Percentiles rank a stretch among this genome's conserved stretches.
Evolutionary conservation across 208 protist species (phyloP).

Genomic region (Leishmania amazonensis): DNA sequence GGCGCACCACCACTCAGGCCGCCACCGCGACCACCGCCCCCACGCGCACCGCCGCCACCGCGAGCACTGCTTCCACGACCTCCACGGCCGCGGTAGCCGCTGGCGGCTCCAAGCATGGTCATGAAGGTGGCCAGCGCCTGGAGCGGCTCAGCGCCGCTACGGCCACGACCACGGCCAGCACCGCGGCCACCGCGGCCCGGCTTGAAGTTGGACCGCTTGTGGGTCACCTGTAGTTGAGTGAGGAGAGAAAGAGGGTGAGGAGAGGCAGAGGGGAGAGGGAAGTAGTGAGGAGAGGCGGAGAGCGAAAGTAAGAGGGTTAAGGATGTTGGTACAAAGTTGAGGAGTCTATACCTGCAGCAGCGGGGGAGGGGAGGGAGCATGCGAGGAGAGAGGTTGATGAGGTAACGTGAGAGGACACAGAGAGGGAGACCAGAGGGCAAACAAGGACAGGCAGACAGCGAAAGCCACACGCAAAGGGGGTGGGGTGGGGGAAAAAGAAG

Average conservation of each 20-base stretch:
- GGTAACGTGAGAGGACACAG: background rate
- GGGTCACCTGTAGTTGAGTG: conserved; percentile 55
- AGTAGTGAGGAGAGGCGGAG: conserved; percentile 1
- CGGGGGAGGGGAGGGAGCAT: background rate
- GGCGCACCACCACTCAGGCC: conserved; percentile 1
- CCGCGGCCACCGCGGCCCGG: conserved; percentile 57
- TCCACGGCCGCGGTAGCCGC: conserved; percentile 28
- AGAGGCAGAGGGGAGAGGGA: conserved; percentile 6
- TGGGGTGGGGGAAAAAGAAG: conserved; percentile 3
- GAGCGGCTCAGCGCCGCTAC: conserved; percentile 44
- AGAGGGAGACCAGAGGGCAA: conserved; percentile 7
- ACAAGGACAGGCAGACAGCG: conserved; percentile 15
- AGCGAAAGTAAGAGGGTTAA: background rate
- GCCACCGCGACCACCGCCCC: conserved; percentile 26
- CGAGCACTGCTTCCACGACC: conserved; percentile 23
- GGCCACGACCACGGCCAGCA: conserved; percentile 22
- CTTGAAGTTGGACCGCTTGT: conserved; percentile 74
- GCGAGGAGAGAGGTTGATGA: conserved; percentile 7
- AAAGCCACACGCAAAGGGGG: background rate
- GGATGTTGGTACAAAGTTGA: background rate
- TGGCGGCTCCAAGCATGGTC: conserved; percentile 57
- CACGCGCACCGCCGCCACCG: conserved; percentile 24
- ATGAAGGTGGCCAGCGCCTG: conserved; percentile 73
- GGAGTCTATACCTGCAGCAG: background rate
- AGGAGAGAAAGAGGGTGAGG: conserved; percentile 3